Conservation (phyloP, 2,329 filamentous ascomycete genomes). For the Fusarium sp. region DNA sequence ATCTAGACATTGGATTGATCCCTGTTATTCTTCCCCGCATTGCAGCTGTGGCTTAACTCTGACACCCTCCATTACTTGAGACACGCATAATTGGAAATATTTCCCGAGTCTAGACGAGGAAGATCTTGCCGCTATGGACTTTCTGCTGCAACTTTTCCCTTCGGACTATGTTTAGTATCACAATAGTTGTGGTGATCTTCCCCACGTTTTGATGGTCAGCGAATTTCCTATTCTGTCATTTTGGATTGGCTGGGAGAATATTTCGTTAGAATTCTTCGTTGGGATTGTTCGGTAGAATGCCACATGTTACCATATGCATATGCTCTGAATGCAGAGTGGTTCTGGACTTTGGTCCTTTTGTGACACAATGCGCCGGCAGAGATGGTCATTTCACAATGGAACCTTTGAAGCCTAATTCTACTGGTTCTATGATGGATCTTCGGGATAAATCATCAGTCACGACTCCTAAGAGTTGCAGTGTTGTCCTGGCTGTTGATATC, state of each 20-base stretch:
- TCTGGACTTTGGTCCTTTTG: too few species aligned
- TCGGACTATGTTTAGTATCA: background rate
- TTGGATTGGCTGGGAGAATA: conserved; percentile 12
- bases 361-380: too few species aligned
- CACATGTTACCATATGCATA: background rate
- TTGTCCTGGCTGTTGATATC: too few species aligned
- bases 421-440: too few species aligned
- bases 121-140: conserved; percentile 4
- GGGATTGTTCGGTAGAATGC: background rate
- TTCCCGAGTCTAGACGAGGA: conserved; percentile 4
- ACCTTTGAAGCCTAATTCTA: too few species aligned
- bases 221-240: background rate
- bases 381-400: too few species aligned
- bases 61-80: background rate
- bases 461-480: too few species aligned
- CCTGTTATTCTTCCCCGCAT: conserved; percentile 14
- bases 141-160: background rate
- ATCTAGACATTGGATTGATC: conserved; percentile 11
- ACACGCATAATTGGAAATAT: conserved; percentile 14
- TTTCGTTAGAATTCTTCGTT: background rate
- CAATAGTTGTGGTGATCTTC: background rate
- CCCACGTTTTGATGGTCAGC: background rate
- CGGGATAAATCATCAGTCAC: too few species aligned
- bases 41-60: conserved; percentile 15
- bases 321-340: too few species aligned